Percentiles rank a stretch among this genome's conserved stretches.
Evolutionary conservation across 306 rosid genomes (phyloP).

Genomic region (Quercus glauca): DNA sequence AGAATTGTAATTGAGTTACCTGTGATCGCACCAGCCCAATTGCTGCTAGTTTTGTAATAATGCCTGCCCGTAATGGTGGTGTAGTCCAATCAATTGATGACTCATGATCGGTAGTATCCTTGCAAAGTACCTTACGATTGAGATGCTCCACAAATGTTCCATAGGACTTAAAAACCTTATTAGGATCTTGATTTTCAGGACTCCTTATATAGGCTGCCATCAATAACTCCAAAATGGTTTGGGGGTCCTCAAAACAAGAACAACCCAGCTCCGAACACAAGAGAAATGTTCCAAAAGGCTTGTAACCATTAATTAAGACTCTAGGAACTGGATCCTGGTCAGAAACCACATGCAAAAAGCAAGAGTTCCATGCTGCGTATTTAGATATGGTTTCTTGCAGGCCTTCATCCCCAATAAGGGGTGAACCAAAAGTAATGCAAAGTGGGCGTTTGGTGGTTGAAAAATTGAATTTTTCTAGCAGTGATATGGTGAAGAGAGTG

Average conservation of each 20-base stretch:
- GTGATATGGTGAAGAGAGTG: conserved; percentile 59
- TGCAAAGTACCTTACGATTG: conserved; percentile 9
- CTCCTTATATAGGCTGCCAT: background rate
- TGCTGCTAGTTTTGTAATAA: conserved; percentile 34
- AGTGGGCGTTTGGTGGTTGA: conserved; percentile 44
- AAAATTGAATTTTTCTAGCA: conserved; percentile 28
- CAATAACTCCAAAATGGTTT: conserved; percentile 30
- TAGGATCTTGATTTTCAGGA: background rate
- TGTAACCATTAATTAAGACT: conserved; percentile 9
- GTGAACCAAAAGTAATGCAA: conserved; percentile 78
- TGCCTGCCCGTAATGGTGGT: conserved; percentile 28
- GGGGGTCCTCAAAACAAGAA: conserved; percentile 50
- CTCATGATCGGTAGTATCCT: background rate
- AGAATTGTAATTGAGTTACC: conserved; percentile 29
- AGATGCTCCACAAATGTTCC: conserved; percentile 34
- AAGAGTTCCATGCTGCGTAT: conserved; percentile 53
- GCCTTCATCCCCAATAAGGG: conserved; percentile 44
- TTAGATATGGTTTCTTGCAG: conserved; percentile 39
- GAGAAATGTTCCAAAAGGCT: conserved; percentile 70
- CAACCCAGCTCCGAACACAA: conserved; percentile 40
- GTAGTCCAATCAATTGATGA: background rate
- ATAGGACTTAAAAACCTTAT: conserved; percentile 25
- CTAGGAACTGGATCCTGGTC: conserved; percentile 43
- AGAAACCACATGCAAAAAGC: conserved; percentile 61
- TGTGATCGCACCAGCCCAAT: conserved; percentile 29